Percentiles rank a stretch among this genome's conserved stretches.
These are phyloP conservation scores for Protomyces inouyei DNA, from an alignment of 1,139 yeast species.

Conservation along the genomic window DNA sequence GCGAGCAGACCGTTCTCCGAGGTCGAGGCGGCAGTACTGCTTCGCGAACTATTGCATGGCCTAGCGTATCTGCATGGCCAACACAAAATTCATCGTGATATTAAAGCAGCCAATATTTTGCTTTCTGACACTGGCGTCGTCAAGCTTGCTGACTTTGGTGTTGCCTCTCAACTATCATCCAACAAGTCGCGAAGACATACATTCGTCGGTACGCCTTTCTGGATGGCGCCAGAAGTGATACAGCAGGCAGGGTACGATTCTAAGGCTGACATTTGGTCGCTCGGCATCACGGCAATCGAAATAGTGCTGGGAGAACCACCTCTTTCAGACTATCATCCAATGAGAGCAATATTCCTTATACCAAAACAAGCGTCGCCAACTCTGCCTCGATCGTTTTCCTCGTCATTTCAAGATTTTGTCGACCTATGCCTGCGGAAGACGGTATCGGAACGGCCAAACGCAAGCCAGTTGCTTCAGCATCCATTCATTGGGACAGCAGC, in stretches of 20 bases:
- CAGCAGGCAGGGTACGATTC: slow-evolving; percentile 80
- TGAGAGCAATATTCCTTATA: slow-evolving; percentile 65
- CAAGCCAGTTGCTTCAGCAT: slow-evolving; percentile 56
- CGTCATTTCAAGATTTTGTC: slow-evolving; percentile 58
- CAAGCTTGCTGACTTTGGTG: slow-evolving; percentile 94
- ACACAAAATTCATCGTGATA: slow-evolving; percentile 80
- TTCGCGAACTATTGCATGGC: slow-evolving; percentile 59
- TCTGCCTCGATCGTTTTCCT: slow-evolving; percentile 46
- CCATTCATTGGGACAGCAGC: slow-evolving; percentile 51
- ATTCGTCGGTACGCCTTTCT: slow-evolving; percentile 96
- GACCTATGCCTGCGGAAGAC: slow-evolving; percentile 58
- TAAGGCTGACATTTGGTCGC: slow-evolving; percentile 92
- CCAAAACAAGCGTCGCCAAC: slow-evolving; percentile 53
- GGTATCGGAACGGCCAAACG: slow-evolving; percentile 53
- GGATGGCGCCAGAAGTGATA: slow-evolving; percentile 99
- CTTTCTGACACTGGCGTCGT: slow-evolving; percentile 68
- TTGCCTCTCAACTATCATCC: slow-evolving; percentile 78
- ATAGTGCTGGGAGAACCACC: slow-evolving; percentile 83
- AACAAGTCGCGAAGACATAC: slow-evolving; percentile 75
- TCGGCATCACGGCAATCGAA: slow-evolving; percentile 87
- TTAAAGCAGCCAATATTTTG: slow-evolving; percentile 78
- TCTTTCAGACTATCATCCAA: slow-evolving; percentile 64
- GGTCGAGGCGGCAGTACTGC: slow-evolving; percentile 53
- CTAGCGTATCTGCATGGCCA: slow-evolving; percentile 65
- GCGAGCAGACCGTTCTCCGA: slow-evolving; percentile 59